Percentiles rank a stretch among this genome's conserved stretches.
These are phyloP conservation scores for Cryomyces antarcticus DNA, from an alignment of 495 filamentous ascomycete genomes.

Conservation along the genomic window DNA sequence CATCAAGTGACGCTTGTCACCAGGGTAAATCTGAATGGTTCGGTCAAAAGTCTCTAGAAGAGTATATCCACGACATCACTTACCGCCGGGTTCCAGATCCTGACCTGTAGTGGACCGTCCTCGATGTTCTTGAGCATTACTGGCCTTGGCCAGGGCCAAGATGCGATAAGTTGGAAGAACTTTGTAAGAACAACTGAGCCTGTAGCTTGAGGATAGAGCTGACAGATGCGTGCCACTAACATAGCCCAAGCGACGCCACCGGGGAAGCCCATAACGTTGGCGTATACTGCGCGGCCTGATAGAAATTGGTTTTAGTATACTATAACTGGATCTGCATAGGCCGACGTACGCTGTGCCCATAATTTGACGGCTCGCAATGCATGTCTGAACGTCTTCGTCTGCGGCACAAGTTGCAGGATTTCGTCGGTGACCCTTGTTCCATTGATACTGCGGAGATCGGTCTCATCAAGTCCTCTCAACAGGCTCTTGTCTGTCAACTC, in stretches of 20 bases:
- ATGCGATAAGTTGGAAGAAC: constrained; percentile 80
- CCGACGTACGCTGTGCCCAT: constrained; percentile 63
- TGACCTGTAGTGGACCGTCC: constrained; percentile 55
- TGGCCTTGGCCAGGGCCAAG: constrained; percentile 87
- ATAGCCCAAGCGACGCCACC: constrained; percentile 97
- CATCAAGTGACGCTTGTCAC: constrained; percentile 75
- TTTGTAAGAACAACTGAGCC: constrained; percentile 69
- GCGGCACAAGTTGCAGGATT: constrained; percentile 72
- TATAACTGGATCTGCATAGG: not conserved
- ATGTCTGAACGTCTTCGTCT: constrained; percentile 68
- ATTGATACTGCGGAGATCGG: constrained; percentile 72
- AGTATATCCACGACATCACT: not conserved
- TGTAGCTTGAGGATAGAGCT: constrained; percentile 87
- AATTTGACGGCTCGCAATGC: constrained; percentile 84
- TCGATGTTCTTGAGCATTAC: constrained; percentile 79
- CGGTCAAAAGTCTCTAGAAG: too few species aligned
- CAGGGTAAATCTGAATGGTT: constrained; percentile 44
- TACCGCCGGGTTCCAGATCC: constrained; percentile 90
- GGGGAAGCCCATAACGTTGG: constrained; percentile 87
- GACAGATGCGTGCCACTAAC: constrained; percentile 85
- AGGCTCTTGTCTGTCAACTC: constrained; percentile 65
- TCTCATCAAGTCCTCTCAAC: constrained; percentile 67
- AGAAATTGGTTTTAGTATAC: constrained; percentile 1
- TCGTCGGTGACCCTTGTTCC: constrained; percentile 86
- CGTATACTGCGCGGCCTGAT: constrained; percentile 63